Percentiles rank a stretch among this genome's conserved stretches.
Evolutionary conservation across 2,329 filamentous ascomycete genomes (phyloP).

Genomic region (Colletotrichum sansevieriae): DNA sequence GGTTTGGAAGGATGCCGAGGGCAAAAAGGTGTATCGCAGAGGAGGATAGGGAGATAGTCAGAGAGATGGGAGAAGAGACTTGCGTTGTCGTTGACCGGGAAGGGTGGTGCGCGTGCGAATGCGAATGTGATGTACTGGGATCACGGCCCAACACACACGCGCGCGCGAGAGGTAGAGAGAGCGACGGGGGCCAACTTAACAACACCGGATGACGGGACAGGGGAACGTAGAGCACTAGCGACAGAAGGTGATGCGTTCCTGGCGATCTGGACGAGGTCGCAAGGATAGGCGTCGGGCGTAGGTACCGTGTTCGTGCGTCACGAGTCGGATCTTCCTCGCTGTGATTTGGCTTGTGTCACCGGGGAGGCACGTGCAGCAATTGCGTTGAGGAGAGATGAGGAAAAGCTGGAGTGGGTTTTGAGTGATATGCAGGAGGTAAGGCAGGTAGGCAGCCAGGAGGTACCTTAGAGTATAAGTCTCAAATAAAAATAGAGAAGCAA

Average conservation of each 20-base stretch:
- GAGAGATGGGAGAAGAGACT: background rate
- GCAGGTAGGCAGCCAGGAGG: no score
- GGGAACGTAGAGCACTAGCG: background rate
- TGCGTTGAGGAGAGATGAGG: no score
- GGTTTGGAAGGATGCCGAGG: no score
- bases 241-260: conserved; percentile 18
- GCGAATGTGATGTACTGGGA: no score
- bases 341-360: conserved; percentile 30
- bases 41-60: background rate
- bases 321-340: conserved; percentile 19
- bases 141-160: no score
- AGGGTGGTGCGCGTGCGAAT: no score
- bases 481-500: background rate
- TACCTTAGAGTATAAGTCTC: background rate
- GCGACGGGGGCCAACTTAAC: no score
- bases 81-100: no score
- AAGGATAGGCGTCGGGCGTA: background rate
- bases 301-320: conserved; percentile 30
- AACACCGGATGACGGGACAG: background rate
- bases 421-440: no score
- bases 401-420: no score
- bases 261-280: conserved; percentile 28
- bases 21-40: no score
- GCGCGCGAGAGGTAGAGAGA: no score
- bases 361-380: conserved; percentile 29